phyloP scores from a whole-genome alignment of 2,329 filamentous ascomycete species.

The Mollisia scopiformis region DNA sequence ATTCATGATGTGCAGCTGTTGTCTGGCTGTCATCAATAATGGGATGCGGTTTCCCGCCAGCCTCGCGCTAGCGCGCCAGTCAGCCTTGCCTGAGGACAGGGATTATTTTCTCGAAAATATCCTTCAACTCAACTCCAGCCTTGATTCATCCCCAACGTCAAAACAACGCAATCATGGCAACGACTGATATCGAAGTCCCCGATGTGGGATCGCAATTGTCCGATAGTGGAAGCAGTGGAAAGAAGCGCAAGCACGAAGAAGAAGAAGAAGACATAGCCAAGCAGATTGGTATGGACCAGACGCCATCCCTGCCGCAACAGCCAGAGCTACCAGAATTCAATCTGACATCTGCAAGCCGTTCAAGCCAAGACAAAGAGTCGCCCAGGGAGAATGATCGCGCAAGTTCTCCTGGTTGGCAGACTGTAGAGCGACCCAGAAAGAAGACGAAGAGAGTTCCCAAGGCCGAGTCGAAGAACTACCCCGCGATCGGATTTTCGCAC shows the following conservation, averaged over 20 bases:
- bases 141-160: background rate
- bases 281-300: conserved; percentile 24
- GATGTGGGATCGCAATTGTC: conserved; percentile 37
- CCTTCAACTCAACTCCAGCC: background rate
- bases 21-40: background rate
- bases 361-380: conserved; percentile 21
- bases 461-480: conserved; percentile 58
- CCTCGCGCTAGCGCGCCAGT: conserved; percentile 1
- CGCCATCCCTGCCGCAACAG: conserved; percentile 28
- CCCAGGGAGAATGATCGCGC: conserved; percentile 12
- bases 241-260: conserved; percentile 36
- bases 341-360: conserved; percentile 31
- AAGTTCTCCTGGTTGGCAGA: conserved; percentile 51
- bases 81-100: conserved; percentile 6
- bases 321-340: conserved; percentile 38
- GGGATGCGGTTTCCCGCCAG: background rate
- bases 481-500: conserved; percentile 55
- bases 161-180: conserved; percentile 9
- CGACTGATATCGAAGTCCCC: background rate
- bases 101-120: background rate
- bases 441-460: conserved; percentile 65
- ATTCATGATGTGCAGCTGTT: background rate
- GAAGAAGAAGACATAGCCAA: conserved; percentile 24
- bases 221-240: conserved; percentile 20
- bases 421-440: conserved; percentile 56